A percentile compares a stretch with the other conserved stretches of the same genome.
Conservation (phyloP, 139 green algal species). For the Spirogloea muscicola region DNA sequence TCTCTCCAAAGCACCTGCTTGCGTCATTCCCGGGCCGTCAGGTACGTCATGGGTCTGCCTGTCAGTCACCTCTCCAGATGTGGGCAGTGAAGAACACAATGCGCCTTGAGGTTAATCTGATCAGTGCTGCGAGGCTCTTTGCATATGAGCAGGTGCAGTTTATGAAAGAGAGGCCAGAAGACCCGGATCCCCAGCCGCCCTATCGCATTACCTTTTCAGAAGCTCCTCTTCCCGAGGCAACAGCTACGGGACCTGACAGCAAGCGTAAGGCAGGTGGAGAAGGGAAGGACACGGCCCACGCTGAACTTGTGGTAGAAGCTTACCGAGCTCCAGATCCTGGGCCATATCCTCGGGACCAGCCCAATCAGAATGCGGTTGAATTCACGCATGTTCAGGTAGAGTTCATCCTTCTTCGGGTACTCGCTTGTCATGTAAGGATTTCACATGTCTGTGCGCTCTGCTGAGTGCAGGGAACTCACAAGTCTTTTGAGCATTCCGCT, state of each 20-base stretch:
- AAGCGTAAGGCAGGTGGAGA: background rate
- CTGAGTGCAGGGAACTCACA: background rate
- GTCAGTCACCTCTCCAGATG: too few relatives aligned
- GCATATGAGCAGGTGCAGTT: conserved; percentile 19
- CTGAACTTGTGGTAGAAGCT: conserved; percentile 50
- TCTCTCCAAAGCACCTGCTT: conserved; percentile 78
- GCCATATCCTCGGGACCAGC: conserved; percentile 81
- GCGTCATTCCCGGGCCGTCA: conserved; percentile 78
- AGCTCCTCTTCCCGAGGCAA: background rate
- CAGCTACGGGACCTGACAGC: background rate
- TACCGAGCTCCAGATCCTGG: conserved; percentile 79
- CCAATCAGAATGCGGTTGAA: conserved; percentile 73
- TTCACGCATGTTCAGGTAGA: conserved; percentile 86
- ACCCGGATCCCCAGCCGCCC: conserved; percentile 53
- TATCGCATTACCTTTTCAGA: conserved; percentile 78
- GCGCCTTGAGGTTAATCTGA: too few relatives aligned
- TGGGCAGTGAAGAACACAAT: too few relatives aligned
- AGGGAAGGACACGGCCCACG: background rate
- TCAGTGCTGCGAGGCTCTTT: too few relatives aligned
- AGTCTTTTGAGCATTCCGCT: conserved; percentile 3
- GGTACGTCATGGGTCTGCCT: conserved; percentile 22
- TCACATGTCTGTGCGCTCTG: background rate
- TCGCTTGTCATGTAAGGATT: too few relatives aligned
- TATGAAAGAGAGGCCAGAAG: conserved; percentile 16
- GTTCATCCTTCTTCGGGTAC: background rate